Evolutionary conservation across 2,329 filamentous ascomycete species (phyloP).

Genomic region (Metarhizium brunneum): DNA sequence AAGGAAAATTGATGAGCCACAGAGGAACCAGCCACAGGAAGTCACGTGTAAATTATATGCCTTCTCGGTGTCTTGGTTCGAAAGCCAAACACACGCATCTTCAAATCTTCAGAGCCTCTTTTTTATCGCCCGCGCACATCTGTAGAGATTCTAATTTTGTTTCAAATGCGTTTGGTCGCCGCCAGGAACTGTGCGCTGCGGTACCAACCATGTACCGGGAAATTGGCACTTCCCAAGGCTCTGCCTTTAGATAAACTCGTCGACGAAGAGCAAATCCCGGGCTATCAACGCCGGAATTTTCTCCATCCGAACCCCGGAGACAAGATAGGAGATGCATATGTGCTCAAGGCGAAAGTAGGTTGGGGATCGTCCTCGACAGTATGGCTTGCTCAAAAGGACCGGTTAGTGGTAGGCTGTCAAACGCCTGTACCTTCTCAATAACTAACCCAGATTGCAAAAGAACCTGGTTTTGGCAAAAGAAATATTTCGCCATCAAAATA

Average conservation of each 20-base stretch:
- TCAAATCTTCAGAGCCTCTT: too few relatives aligned
- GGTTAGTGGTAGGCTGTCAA: background rate
- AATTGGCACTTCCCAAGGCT: background rate
- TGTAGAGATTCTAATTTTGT: background rate
- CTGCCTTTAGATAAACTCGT: background rate
- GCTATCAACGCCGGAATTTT: slow-evolving; percentile 1
- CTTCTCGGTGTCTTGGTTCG: too few relatives aligned
- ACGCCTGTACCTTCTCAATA: background rate
- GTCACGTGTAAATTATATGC: background rate
- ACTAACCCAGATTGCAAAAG: background rate
- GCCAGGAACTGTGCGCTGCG: background rate
- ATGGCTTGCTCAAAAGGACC: slow-evolving; percentile 1
- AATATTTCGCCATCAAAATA: slow-evolving; percentile 15
- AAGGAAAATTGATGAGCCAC: too few relatives aligned
- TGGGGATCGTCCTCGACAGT: slow-evolving; percentile 2
- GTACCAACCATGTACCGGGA: background rate
- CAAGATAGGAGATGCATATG: background rate
- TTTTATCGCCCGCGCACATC: background rate
- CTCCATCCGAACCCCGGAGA: slow-evolving; percentile 4
- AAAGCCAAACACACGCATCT: too few relatives aligned
- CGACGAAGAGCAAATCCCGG: slow-evolving; percentile 1
- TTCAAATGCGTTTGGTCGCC: background rate
- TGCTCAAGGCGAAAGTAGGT: slow-evolving; percentile 1
- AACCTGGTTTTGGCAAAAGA: slow-evolving; percentile 3
- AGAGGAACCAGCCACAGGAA: background rate